A percentile compares a stretch with the other conserved stretches of the same genome.
Conservation (phyloP, 352 stramenopile species). For the Aphanomyces euteiches region DNA sequence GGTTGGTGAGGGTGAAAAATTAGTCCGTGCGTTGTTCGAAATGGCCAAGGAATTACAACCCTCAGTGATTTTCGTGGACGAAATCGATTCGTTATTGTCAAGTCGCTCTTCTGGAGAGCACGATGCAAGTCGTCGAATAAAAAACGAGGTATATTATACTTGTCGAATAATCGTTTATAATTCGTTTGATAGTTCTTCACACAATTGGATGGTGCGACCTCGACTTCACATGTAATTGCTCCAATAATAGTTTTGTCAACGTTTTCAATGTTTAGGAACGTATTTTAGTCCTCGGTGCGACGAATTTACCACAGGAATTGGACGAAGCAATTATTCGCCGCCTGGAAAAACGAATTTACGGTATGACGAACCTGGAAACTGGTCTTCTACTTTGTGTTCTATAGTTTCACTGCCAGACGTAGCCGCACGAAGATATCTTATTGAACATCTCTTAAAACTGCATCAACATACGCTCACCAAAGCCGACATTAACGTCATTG, state of each 20-base stretch:
- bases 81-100: slow-evolving; percentile 84
- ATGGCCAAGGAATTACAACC: slow-evolving; percentile 84
- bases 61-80: slow-evolving; percentile 87
- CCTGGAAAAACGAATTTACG: slow-evolving; percentile 86
- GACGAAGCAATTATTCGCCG: slow-evolving; percentile 84
- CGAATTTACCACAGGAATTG: slow-evolving; percentile 81
- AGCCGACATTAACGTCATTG: slow-evolving; percentile 64
- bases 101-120: slow-evolving; percentile 67
- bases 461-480: slow-evolving; percentile 53
- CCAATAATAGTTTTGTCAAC: no score
- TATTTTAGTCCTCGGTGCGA: slow-evolving; percentile 86
- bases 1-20: slow-evolving; percentile 92
- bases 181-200: slow-evolving; percentile 67
- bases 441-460: slow-evolving; percentile 51
- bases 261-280: slow-evolving; percentile 39
- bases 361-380: slow-evolving; percentile 39
- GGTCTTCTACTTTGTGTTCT: not conserved
- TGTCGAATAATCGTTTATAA: no score
- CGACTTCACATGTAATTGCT: slow-evolving; percentile 40
- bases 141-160: slow-evolving; percentile 66
- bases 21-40: slow-evolving; percentile 91
- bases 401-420: slow-evolving; percentile 71
- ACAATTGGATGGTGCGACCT: slow-evolving; percentile 75
- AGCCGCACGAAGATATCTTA: slow-evolving; percentile 48
- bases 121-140: slow-evolving; percentile 81